Conservation (phyloP, 352 stramenopile species). For the Pythium coloratum region DNA sequence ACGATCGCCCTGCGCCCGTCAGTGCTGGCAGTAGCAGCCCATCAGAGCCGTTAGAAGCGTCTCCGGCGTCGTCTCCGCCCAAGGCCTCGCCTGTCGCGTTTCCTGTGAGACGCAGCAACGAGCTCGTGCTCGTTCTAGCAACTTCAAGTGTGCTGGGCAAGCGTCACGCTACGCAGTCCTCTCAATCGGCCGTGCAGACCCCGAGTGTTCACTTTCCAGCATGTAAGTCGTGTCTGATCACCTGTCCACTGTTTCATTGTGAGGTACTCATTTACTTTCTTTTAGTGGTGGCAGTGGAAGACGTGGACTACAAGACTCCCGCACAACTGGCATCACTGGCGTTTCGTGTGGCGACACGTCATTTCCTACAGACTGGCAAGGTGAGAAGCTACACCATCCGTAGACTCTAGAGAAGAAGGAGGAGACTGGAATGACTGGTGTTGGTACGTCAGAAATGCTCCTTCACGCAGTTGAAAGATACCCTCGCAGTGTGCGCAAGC, state of each 20-base stretch:
- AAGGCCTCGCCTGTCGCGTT: neutral
- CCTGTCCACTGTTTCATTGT: neutral
- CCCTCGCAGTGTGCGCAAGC: neutral
- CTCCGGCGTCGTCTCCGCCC: constrained; percentile 13
- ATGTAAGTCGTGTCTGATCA: constrained; percentile 1
- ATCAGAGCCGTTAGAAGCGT: neutral
- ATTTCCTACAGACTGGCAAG: constrained; percentile 17
- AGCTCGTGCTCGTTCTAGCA: constrained; percentile 19
- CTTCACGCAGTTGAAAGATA: neutral
- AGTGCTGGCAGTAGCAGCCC: neutral
- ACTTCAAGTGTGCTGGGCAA: constrained; percentile 16
- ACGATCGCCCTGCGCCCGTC: neutral
- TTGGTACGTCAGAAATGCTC: constrained; percentile 1
- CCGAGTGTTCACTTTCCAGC: constrained; percentile 5
- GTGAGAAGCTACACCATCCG: constrained; percentile 4
- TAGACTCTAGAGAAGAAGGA: neutral
- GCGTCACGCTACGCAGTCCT: neutral
- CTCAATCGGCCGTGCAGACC: neutral
- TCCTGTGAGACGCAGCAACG: constrained; percentile 8
- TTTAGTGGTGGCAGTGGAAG: neutral
- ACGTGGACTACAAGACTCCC: neutral
- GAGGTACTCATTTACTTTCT: neutral
- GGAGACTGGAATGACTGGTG: neutral
- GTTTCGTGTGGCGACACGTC: constrained; percentile 19
- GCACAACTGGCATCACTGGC: constrained; percentile 6